Evolutionary conservation across 331 rosid species (phyloP).

Genomic region (Malus hybrid): DNA sequence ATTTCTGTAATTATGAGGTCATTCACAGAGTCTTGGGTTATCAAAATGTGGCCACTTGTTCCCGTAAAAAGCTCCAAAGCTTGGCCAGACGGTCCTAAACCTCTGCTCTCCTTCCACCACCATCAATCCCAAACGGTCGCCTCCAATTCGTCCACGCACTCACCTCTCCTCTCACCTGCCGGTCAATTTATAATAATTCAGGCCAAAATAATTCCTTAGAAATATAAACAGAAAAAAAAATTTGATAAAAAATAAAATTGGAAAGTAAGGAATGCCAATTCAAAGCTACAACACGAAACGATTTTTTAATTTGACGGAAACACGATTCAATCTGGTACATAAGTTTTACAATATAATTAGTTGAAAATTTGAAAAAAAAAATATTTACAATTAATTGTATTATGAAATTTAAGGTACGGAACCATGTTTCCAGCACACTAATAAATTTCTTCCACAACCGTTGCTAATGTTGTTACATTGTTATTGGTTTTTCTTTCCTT

Average conservation of each 20-base stretch:
- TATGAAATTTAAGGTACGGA: too few relatives aligned
- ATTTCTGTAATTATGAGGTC: neutral
- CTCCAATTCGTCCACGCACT: neutral
- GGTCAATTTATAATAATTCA: neutral
- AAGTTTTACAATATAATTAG: too few relatives aligned
- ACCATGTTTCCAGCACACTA: too few relatives aligned
- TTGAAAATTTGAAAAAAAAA: too few relatives aligned
- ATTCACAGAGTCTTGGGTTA: neutral
- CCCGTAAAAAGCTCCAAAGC: neutral
- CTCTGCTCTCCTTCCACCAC: neutral
- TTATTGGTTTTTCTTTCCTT: neutral
- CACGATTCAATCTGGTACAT: too few relatives aligned
- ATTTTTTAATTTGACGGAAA: too few relatives aligned
- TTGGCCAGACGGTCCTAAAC: neutral
- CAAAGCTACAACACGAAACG: too few relatives aligned
- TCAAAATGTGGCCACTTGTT: neutral
- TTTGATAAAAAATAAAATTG: neutral
- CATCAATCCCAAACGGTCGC: neutral
- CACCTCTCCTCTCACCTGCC: neutral
- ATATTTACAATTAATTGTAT: too few relatives aligned
- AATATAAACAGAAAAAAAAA: neutral
- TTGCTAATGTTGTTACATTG: neutral
- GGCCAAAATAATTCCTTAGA: neutral
- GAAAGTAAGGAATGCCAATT: too few relatives aligned
- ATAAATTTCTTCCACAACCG: too few relatives aligned